phyloP scores from a whole-genome alignment of 768 basidiomycete species.

The Podaxis sp. region DNA sequence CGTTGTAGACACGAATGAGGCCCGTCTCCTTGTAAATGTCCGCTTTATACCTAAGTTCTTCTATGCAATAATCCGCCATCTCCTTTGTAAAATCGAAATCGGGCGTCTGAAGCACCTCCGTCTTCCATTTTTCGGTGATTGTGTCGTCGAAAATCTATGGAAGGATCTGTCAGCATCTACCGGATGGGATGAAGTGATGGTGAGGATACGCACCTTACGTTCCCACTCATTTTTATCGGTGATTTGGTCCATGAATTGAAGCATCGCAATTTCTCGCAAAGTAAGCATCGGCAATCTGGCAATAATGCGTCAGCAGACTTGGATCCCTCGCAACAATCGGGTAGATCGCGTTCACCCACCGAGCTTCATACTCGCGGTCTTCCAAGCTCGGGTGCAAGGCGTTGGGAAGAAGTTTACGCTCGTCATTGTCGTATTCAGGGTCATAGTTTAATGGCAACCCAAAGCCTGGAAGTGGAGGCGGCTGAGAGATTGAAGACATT shows the following conservation, averaged over 20 bases:
- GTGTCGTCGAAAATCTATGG: slow-evolving; percentile 18
- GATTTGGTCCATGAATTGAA: slow-evolving; percentile 33
- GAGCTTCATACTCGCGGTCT: not conserved
- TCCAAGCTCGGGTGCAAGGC: slow-evolving; percentile 16
- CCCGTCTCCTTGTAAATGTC: slow-evolving; percentile 14
- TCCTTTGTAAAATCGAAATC: slow-evolving; percentile 16
- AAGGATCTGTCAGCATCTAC: not conserved
- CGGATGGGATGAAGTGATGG: not conserved
- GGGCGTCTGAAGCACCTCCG: slow-evolving; percentile 10
- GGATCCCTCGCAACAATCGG: not conserved
- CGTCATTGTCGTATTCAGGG: not conserved
- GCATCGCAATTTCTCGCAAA: slow-evolving; percentile 33
- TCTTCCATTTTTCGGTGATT: slow-evolving; percentile 20
- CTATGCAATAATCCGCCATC: slow-evolving; percentile 22
- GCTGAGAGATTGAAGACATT: not conserved
- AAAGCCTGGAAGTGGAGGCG: slow-evolving; percentile 25
- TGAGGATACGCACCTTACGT: slow-evolving; percentile 23
- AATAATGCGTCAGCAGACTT: not conserved
- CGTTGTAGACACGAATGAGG: slow-evolving; percentile 15
- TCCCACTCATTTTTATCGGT: slow-evolving; percentile 36
- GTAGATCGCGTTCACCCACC: slow-evolving; percentile 11
- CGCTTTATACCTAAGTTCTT: slow-evolving; percentile 22
- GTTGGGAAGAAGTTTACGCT: slow-evolving; percentile 16
- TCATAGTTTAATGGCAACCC: slow-evolving; percentile 27
- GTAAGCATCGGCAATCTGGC: slow-evolving; percentile 15